phyloP scores from a whole-genome alignment of 768 basidiomycete genomes.

The Melanogaster broomeanus region DNA sequence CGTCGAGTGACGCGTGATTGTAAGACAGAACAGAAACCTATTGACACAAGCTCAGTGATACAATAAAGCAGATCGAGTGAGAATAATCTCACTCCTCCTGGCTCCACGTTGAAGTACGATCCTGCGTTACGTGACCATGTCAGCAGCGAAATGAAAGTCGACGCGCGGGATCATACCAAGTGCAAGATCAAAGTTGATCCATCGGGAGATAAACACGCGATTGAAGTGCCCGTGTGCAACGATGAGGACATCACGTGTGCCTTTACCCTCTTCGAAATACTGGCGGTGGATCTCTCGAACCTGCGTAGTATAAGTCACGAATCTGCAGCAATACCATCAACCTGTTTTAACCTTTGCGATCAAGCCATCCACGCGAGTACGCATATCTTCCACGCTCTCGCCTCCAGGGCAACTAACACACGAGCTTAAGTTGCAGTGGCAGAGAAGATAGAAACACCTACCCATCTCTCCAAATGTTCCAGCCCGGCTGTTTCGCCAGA shows the following conservation, averaged over 20 bases:
- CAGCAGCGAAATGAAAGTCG: constrained; percentile 2
- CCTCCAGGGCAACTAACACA: constrained; percentile 77
- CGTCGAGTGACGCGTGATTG: constrained; percentile 76
- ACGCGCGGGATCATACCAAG: constrained; percentile 42
- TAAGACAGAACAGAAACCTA: constrained; percentile 83
- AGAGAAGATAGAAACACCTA: constrained; percentile 29
- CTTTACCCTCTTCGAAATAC: constrained; percentile 66
- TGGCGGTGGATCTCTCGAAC: constrained; percentile 71
- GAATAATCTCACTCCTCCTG: constrained; percentile 62
- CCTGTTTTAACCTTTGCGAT: constrained; percentile 60
- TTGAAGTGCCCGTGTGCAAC: constrained; percentile 89
- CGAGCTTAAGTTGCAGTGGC: constrained; percentile 5
- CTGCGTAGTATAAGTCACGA: constrained; percentile 35
- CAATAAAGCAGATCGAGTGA: not conserved
- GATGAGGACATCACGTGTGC: constrained; percentile 80
- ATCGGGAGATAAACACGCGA: constrained; percentile 76
- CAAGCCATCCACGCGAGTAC: constrained; percentile 71
- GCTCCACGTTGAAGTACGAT: constrained; percentile 82
- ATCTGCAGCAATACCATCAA: not conserved
- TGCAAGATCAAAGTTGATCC: constrained; percentile 69
- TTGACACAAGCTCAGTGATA: constrained; percentile 6
- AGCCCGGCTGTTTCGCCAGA: constrained; percentile 53
- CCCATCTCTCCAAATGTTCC: constrained; percentile 91
- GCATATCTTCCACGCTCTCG: constrained; percentile 82
- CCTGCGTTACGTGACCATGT: constrained; percentile 39